Conservation (phyloP, 2,329 filamentous ascomycete species). For the Colletotrichum gloeosporioides region DNA sequence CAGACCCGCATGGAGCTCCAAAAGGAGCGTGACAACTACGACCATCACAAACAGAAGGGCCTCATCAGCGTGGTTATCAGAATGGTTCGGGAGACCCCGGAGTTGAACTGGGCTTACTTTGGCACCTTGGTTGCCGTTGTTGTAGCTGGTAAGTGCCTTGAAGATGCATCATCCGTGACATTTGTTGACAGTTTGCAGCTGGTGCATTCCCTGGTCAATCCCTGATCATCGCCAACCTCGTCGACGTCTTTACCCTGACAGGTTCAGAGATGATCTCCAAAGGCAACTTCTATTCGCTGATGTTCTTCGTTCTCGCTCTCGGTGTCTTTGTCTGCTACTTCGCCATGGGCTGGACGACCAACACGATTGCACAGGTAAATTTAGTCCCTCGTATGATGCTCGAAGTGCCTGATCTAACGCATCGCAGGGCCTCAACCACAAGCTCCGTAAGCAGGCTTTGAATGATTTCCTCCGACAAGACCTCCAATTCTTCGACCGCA, state of each 20-base stretch:
- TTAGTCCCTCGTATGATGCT: too few species aligned
- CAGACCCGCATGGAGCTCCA: constrained; percentile 34
- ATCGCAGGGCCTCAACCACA: constrained; percentile 23
- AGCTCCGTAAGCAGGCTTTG: constrained; percentile 33
- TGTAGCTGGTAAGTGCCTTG: constrained; percentile 26
- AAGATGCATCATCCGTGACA: background rate
- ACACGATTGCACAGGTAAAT: constrained; percentile 34
- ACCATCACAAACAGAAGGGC: constrained; percentile 34
- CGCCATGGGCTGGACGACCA: constrained; percentile 39
- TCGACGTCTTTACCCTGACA: constrained; percentile 44
- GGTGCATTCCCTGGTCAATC: constrained; percentile 48
- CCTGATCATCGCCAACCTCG: constrained; percentile 44
- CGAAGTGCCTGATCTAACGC: background rate
- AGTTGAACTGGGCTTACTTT: constrained; percentile 40
- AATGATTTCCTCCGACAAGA: constrained; percentile 43
- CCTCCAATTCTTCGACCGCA: constrained; percentile 46
- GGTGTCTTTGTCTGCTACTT: constrained; percentile 52
- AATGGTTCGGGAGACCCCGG: constrained; percentile 41
- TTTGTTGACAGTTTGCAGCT: constrained; percentile 22
- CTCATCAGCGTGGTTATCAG: constrained; percentile 34
- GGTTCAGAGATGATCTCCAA: constrained; percentile 35
- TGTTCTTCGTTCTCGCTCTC: constrained; percentile 58
- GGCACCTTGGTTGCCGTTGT: constrained; percentile 34
- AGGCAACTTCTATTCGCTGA: constrained; percentile 59
- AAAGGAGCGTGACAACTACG: constrained; percentile 41